phyloP scores from a whole-genome alignment of 2,329 filamentous ascomycete species.

The Verticillium dahliae region DNA sequence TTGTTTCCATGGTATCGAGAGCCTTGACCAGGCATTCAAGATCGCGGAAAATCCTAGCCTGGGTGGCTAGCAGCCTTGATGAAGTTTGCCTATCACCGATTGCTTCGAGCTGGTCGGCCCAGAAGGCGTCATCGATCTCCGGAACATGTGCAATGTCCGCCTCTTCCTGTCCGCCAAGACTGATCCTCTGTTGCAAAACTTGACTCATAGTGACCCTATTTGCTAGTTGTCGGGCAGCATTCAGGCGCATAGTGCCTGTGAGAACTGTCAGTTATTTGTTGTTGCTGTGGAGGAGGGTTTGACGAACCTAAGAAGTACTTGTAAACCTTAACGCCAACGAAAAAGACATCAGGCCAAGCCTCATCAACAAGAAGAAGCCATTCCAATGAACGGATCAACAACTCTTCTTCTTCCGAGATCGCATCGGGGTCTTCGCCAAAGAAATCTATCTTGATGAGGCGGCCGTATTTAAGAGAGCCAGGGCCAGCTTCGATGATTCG shows the following conservation, averaged over 20 bases:
- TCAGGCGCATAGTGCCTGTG: slow-evolving; percentile 42
- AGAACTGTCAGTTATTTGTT: slow-evolving; percentile 16
- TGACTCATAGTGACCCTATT: slow-evolving; percentile 43
- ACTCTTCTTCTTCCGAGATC: slow-evolving; percentile 56
- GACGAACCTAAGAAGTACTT: slow-evolving; percentile 76
- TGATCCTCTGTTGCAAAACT: slow-evolving; percentile 35
- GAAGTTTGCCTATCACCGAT: slow-evolving; percentile 26
- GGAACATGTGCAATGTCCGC: slow-evolving; percentile 20
- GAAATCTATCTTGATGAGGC: slow-evolving; percentile 64
- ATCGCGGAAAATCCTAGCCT: slow-evolving; percentile 60
- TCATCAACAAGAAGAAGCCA: slow-evolving; percentile 76
- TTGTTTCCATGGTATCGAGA: slow-evolving; percentile 62
- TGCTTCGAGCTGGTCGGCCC: slow-evolving; percentile 28
- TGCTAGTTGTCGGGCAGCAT: slow-evolving; percentile 47
- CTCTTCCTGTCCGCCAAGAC: slow-evolving; percentile 29
- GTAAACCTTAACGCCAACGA: slow-evolving; percentile 65
- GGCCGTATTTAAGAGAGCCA: slow-evolving; percentile 51
- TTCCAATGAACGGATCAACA: slow-evolving; percentile 71
- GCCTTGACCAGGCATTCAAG: slow-evolving; percentile 61
- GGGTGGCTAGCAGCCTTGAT: slow-evolving; percentile 37
- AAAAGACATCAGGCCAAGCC: slow-evolving; percentile 65
- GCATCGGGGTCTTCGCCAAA: slow-evolving; percentile 53
- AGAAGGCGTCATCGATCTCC: slow-evolving; percentile 31
- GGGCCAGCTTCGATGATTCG: slow-evolving; percentile 40
- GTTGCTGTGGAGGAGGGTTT: slow-evolving; percentile 10